Conservation (phyloP, 73 alveolate genomes). For the Blepharisma japonicum region DNA sequence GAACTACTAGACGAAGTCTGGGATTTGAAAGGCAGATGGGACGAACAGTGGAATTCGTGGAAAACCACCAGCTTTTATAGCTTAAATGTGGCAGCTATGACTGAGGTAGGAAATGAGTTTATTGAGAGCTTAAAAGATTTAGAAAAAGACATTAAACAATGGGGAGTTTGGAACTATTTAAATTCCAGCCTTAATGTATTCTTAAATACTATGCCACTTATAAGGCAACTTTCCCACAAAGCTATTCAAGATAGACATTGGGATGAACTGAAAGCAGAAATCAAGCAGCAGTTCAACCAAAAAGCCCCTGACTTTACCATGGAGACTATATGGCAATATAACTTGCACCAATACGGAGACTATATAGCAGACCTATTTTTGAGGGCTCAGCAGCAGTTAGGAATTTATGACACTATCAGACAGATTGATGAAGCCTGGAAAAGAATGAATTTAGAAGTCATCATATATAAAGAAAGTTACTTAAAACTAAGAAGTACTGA, state of each 20-base stretch:
- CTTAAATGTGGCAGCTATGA: conserved; percentile 72
- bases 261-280: conserved; percentile 92
- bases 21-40: conserved; percentile 91
- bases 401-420: conserved; percentile 77
- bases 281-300: conserved; percentile 76
- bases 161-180: conserved; percentile 75
- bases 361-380: conserved; percentile 40
- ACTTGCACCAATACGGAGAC: conserved; percentile 56
- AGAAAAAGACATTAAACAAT: conserved; percentile 69
- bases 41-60: conserved; percentile 79
- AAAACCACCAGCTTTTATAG: conserved; percentile 74
- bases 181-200: neutral
- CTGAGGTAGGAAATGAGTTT: conserved; percentile 77
- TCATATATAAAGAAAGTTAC: conserved; percentile 32
- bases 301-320: conserved; percentile 68
- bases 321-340: conserved; percentile 67
- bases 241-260: conserved; percentile 99
- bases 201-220: conserved; percentile 86
- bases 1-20: conserved; percentile 72
- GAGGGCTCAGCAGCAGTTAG: conserved; percentile 90
- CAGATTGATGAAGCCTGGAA: conserved; percentile 78
- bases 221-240: conserved; percentile 89
- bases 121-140: conserved; percentile 57
- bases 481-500: conserved; percentile 67
- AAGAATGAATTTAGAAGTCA: conserved; percentile 30